Evolutionary conservation across 192 early-diverging fungal genomes (phyloP), one percentile per base, ranked within the genome.

Genomic region (Thamnidium elegans): DNA sequence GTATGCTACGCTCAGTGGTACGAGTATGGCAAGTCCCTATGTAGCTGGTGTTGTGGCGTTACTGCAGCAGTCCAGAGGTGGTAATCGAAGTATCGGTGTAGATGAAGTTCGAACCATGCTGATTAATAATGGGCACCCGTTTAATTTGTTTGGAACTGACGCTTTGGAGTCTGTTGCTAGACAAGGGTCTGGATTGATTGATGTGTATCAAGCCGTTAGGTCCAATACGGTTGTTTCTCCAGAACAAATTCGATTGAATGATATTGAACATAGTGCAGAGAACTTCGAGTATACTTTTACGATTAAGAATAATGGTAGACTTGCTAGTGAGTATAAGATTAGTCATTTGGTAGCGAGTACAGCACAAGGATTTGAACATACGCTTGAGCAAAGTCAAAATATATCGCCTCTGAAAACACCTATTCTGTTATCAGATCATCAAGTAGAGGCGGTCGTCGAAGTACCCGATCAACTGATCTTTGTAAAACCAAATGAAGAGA

Each of bases 21-120:
- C 93, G 9, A 90, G 88, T 26, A 94, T 95, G 93, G 81, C 93
- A 4, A 78, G 82, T 23, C 90, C 93, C 0, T 89, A 90, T 65
- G 71, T 88, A 17, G 81, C 88, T 17, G 93, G 91, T 7, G 66
- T 84, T 3, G 70, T 84, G 3, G 91, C 90, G 1, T 70, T 95
- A 30, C 66, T 88, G 10, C 73, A 83, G 50, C 81, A 89, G 56
- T 77, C 77, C 7, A 62, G 81, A 79, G 55, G 60, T 54, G 15
- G 67, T 62, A 15, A 64, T 71, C 32, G 62, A 23, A 30, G 31
- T 32, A 46, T 70, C 19, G 20, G 42, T 21, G n/a, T 44, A 50
- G n/a, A 19, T 14, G 60, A 48, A 14, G 42, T 74, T 7, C 67
- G 71, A 7, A 65, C 77, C 15, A 61, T 79, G 62, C 43, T 88